A percentile compares a stretch with the other conserved stretches of the same genome.
Conservation (phyloP, 1,284 basidiomycete species). For the Boletus chippewaensis region DNA sequence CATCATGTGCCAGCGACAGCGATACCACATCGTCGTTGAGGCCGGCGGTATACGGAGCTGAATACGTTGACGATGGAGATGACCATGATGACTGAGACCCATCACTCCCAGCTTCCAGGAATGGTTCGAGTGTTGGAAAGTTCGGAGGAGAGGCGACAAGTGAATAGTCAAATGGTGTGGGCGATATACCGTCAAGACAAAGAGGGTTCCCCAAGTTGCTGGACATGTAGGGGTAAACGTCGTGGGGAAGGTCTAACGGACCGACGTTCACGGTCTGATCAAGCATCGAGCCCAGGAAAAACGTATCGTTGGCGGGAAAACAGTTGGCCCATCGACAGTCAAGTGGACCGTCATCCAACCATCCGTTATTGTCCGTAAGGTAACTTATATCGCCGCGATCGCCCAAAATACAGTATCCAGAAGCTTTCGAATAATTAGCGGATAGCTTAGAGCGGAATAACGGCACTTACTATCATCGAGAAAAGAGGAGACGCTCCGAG, state of each 20-base stretch:
- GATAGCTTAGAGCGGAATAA: neutral
- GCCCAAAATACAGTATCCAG: slow-evolving; percentile 1
- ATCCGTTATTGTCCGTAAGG: slow-evolving; percentile 3
- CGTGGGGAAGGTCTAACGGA: neutral
- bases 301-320: neutral
- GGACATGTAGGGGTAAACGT: slow-evolving; percentile 4
- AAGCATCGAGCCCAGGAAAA: slow-evolving; percentile 1
- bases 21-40: slow-evolving; percentile 8
- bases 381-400: neutral
- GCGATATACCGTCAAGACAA: slow-evolving; percentile 7
- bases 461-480: slow-evolving; percentile 15
- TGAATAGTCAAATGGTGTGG: slow-evolving; percentile 8
- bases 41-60: slow-evolving; percentile 10
- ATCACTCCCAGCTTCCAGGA: slow-evolving; percentile 16
- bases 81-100: slow-evolving; percentile 22
- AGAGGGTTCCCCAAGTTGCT: slow-evolving; percentile 3
- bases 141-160: slow-evolving; percentile 8
- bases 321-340: slow-evolving; percentile 8
- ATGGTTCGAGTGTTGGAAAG: slow-evolving; percentile 12
- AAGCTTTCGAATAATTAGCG: slow-evolving; percentile 17
- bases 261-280: slow-evolving; percentile 7
- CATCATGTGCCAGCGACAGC: slow-evolving; percentile 6
- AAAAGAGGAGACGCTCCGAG: slow-evolving; percentile 7
- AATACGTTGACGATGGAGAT: slow-evolving; percentile 26
- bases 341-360: slow-evolving; percentile 5